Evolutionary conservation across 2,329 filamentous ascomycete species (phyloP).

Genomic region (Ceratocystis harringtonii): DNA sequence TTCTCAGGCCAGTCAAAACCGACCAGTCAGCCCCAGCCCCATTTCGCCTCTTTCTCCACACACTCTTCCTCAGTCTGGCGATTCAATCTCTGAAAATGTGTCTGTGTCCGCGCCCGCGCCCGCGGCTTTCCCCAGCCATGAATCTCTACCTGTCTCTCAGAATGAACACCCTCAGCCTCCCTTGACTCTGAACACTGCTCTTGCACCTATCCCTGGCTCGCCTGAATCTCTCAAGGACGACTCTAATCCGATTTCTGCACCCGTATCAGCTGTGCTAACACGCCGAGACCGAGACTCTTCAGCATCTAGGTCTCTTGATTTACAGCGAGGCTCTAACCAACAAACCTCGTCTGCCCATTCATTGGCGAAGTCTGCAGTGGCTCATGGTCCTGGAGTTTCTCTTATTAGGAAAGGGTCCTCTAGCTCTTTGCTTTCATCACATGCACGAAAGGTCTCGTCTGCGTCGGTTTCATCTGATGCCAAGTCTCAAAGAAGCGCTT

Average conservation of each 20-base stretch:
- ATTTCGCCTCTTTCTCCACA: background rate
- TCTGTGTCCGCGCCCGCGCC: background rate
- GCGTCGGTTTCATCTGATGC: conserved; percentile 1
- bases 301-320: conserved; percentile 2
- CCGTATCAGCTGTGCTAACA: background rate
- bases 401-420: background rate
- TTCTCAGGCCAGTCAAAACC: background rate
- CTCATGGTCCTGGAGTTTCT: background rate
- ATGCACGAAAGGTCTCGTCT: background rate
- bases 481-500: conserved; percentile 1
- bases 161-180: background rate
- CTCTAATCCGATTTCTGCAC: background rate
- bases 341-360: conserved; percentile 5
- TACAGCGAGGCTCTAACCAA: conserved; percentile 1
- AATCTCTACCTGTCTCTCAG: background rate
- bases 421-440: conserved; percentile 2
- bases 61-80: background rate
- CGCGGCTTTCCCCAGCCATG: background rate
- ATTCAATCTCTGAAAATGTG: too few species aligned
- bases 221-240: conserved; percentile 9
- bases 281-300: conserved; percentile 3
- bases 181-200: background rate
- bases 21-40: background rate
- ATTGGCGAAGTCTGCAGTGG: background rate
- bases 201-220: conserved; percentile 14